Evolutionary conservation across 257 asterid species (phyloP).

Genomic region (Salvia hispanica): DNA sequence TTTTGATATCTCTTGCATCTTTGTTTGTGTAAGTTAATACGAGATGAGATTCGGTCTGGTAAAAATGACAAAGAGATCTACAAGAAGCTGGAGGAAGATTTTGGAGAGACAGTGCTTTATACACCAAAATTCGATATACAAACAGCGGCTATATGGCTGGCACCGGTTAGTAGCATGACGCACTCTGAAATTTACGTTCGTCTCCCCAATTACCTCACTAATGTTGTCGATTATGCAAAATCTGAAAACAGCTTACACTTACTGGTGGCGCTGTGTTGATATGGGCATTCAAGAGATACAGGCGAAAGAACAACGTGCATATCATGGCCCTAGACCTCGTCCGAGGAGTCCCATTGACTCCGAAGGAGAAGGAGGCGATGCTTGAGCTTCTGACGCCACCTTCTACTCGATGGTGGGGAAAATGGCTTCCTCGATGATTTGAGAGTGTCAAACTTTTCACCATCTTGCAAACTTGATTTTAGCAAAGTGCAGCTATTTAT

Average conservation of each 20-base stretch:
- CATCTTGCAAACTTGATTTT: background rate
- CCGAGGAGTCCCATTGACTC: constrained; percentile 82
- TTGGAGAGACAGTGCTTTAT: constrained; percentile 90
- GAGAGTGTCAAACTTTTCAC: background rate
- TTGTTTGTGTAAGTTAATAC: constrained; percentile 52
- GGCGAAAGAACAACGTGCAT: constrained; percentile 73
- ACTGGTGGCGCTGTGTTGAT: constrained; percentile 81
- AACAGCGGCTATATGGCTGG: constrained; percentile 89
- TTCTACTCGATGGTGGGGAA: constrained; percentile 65
- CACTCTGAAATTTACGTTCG: background rate
- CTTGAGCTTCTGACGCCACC: constrained; percentile 84
- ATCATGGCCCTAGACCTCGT: constrained; percentile 86
- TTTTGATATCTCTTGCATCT: constrained; percentile 27
- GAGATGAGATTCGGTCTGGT: constrained; percentile 74
- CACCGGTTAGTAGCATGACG: constrained; percentile 63
- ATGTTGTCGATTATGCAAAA: constrained; percentile 10
- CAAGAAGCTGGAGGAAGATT: constrained; percentile 83
- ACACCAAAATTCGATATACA: constrained; percentile 88
- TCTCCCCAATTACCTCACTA: constrained; percentile 14
- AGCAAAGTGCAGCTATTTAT: too few relatives aligned
- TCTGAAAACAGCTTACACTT: constrained; percentile 52
- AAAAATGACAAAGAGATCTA: constrained; percentile 83
- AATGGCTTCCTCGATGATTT: constrained; percentile 44
- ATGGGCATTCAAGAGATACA: constrained; percentile 80
- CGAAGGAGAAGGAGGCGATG: constrained; percentile 83